phyloP scores from a whole-genome alignment of 352 stramenopile genomes.

The Aphanomyces astaci region DNA sequence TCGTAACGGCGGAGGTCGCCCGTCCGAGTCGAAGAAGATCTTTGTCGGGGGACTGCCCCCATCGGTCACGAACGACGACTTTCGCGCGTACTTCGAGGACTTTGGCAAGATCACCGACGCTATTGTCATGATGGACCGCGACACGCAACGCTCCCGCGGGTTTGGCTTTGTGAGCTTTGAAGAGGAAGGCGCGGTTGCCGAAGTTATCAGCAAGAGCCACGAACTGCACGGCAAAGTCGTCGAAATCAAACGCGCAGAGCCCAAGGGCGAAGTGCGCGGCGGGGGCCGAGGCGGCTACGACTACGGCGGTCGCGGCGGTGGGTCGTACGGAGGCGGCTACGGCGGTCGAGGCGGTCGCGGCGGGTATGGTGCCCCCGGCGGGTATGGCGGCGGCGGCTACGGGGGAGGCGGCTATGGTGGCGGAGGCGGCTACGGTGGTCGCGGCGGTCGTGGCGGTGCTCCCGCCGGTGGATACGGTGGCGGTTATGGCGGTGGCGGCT shows the following conservation, averaged over 20 bases:
- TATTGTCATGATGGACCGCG: constrained; percentile 90
- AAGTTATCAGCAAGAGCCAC: constrained; percentile 84
- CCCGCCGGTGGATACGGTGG: not conserved
- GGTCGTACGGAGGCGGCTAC: constrained; percentile 33
- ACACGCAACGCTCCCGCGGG: constrained; percentile 84
- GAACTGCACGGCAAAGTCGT: constrained; percentile 88
- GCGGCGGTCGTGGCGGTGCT: constrained; percentile 23
- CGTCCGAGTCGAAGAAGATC: constrained; percentile 85
- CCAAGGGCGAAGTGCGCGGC: constrained; percentile 52
- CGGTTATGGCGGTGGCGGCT: constrained; percentile 13
- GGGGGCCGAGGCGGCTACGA: constrained; percentile 29
- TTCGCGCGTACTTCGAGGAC: constrained; percentile 87
- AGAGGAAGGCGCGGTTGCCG: constrained; percentile 78
- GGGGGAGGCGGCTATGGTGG: constrained; percentile 28
- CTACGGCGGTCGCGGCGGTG: constrained; percentile 24
- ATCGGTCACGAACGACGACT: constrained; percentile 84
- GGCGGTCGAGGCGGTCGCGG: constrained; percentile 30
- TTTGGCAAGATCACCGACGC: constrained; percentile 87
- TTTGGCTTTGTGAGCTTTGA: constrained; percentile 93
- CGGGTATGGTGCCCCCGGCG: constrained; percentile 18
- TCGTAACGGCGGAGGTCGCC: constrained; percentile 27
- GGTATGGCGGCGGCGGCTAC: constrained; percentile 24
- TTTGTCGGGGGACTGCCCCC: constrained; percentile 87
- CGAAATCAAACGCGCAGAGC: constrained; percentile 83
- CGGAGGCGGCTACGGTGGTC: constrained; percentile 25